A percentile compares a stretch with the other conserved stretches of the same genome.
These are phyloP conservation scores for Coprinopsis strossmayeri DNA, from an alignment of 768 basidiomycete genomes.

Conservation along the genomic window DNA sequence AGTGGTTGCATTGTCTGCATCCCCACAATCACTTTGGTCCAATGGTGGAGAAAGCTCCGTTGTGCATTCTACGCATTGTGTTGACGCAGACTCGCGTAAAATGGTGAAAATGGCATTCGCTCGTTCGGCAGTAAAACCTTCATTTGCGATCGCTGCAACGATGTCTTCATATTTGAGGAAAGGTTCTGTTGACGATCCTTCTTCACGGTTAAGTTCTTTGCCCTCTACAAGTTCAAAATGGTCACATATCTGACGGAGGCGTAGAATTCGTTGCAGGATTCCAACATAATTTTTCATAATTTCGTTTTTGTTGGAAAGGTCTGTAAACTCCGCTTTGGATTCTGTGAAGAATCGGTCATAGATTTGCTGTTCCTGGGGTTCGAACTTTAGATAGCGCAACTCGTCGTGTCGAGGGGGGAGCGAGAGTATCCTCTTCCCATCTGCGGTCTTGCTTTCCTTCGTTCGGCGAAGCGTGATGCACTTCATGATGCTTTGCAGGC, in stretches of 20 bases:
- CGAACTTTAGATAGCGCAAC: conserved; percentile 79
- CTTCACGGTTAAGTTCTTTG: conserved; percentile 44
- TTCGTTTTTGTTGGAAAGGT: conserved; percentile 81
- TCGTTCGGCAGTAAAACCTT: conserved; percentile 70
- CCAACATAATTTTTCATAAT: conserved; percentile 99
- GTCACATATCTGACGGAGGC: conserved; percentile 96
- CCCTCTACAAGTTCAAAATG: conserved; percentile 86
- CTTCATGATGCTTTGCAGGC: conserved; percentile 96
- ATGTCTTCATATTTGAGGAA: conserved; percentile 73
- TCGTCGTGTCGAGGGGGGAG: conserved; percentile 90
- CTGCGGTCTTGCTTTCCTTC: conserved; percentile 77
- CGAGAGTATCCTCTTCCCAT: conserved; percentile 80
- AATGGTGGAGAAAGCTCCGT: conserved; percentile 55
- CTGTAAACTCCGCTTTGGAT: conserved; percentile 88
- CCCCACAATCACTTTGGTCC: conserved; percentile 42
- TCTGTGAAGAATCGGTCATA: conserved; percentile 87
- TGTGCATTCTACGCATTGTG: conserved; percentile 87
- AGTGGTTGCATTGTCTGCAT: conserved; percentile 42
- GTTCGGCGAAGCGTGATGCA: conserved; percentile 95
- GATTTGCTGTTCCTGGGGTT: conserved; percentile 72
- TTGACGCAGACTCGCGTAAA: conserved; percentile 78
- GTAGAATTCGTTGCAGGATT: conserved; percentile 92
- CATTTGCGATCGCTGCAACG: conserved; percentile 61
- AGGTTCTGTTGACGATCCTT: conserved; percentile 30
- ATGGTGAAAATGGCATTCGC: conserved; percentile 84